Conservation (phyloP, 345 rosid species). For the Aethionema arabicum region DNA sequence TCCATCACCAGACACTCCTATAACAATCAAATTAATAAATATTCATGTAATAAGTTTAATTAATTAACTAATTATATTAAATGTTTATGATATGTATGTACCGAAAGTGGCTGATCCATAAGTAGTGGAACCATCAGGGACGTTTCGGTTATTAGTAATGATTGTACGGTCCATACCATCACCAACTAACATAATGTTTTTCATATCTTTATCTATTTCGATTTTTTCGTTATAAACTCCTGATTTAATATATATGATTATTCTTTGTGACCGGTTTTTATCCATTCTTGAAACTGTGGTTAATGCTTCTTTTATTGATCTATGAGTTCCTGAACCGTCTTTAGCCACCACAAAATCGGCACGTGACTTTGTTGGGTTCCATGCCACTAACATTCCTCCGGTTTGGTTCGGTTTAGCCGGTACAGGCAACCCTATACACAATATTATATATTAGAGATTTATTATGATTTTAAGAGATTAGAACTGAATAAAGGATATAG, state of each 20-base stretch:
- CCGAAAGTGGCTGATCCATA: conserved; percentile 66
- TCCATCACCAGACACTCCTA: conserved; percentile 68
- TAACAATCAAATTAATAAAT: neutral
- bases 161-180: conserved; percentile 78
- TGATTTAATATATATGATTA: conserved; percentile 56
- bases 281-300: conserved; percentile 44
- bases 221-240: conserved; percentile 70
- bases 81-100: conserved; percentile 29
- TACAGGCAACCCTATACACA: conserved; percentile 24
- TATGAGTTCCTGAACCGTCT: conserved; percentile 34
- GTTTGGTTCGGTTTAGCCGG: conserved; percentile 21
- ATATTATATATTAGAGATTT: conserved; percentile 4
- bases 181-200: conserved; percentile 66
- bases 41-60: conserved; percentile 11
- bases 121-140: conserved; percentile 55
- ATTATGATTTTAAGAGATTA: neutral
- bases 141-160: conserved; percentile 49
- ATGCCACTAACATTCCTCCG: conserved; percentile 47
- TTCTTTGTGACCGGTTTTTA: conserved; percentile 38
- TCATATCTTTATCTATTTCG: conserved; percentile 44
- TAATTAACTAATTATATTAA: neutral
- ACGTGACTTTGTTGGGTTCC: conserved; percentile 38
- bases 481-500: neutral
- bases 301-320: conserved; percentile 33
- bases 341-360: conserved; percentile 39